Evolutionary conservation across 768 basidiomycete genomes (phyloP), one percentile per base, ranked within the genome.

Genomic region (Hericium alpestre): DNA sequence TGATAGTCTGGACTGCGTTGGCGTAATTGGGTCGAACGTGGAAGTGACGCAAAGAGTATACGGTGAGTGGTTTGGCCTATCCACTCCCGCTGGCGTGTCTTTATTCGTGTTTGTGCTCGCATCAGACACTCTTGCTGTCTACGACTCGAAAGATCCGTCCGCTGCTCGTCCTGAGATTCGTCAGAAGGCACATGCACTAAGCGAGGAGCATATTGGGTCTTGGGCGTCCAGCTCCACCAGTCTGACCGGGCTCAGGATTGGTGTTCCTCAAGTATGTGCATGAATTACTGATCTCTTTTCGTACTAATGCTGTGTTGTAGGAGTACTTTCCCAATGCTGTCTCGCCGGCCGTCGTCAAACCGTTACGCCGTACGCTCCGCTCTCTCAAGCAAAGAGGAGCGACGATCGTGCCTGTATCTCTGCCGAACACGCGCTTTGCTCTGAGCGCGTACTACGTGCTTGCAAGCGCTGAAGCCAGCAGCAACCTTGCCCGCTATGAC

Each of bases 381-480:
- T 55, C 64, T 11, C 73, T 87, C 16, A 53, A 71, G 56, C 54
- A 67, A 0, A 73, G 73, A 1, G 93, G 93, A 1, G 92, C 90
- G 0, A 72, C 73, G 1, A 63, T 96, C 32, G 69, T 82, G 1
- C 79, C 91, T 0, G 83, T 97, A 0, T 86, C 86, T 9, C 73
- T 97, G 11, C 88, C 91, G 0, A 70, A 74, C 2, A 81, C 82
- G 0, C 69, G 67, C 1, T 87, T 87, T 65, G 90, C 91, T 0
- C 76, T 98, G 4, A 91, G 92, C 56, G 88, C 93, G 12, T 98
- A 98, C 73, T 98, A 97, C 65, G 90, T 96, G n/a, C 78, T 98
- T 15, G 89, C 95, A 1, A 89, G 85, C 58, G 93, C 95, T 0
- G 95, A 97, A 66, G 94, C 94, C 0, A 87, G 89, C 59, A 93